Conservation (phyloP, 805 yeast genomes). For the Starmerella ratchasimensis region DNA sequence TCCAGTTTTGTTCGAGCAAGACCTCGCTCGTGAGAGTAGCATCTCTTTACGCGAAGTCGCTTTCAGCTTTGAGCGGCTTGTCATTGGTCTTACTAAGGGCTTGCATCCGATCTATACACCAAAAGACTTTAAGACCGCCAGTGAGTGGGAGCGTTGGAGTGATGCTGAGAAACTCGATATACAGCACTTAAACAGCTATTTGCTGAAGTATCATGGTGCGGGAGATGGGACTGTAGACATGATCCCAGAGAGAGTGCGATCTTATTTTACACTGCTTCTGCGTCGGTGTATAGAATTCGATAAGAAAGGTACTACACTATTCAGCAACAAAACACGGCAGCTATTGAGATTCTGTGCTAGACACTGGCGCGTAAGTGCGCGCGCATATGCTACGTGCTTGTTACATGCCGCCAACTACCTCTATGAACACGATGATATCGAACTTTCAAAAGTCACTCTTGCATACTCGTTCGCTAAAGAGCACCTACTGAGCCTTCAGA, state of each 20-base stretch:
- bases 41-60: background rate
- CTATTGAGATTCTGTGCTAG: conserved; percentile 9
- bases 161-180: conserved; percentile 23
- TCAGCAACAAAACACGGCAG: conserved; percentile 4
- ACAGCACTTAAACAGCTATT: conserved; percentile 12
- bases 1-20: conserved; percentile 28
- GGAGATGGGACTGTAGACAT: conserved; percentile 3
- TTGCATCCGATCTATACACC: conserved; percentile 24
- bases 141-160: conserved; percentile 32
- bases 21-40: conserved; percentile 4
- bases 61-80: conserved; percentile 2
- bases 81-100: conserved; percentile 22
- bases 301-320: conserved; percentile 9
- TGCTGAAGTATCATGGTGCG: background rate
- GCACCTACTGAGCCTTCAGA: conserved; percentile 24
- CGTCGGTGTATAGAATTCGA: conserved; percentile 31
- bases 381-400: conserved; percentile 6
- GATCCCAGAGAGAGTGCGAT: conserved; percentile 32
- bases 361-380: conserved; percentile 12
- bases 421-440: conserved; percentile 1
- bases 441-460: conserved; percentile 1
- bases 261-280: conserved; percentile 31
- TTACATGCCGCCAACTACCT: conserved; percentile 5
- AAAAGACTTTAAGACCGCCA: conserved; percentile 30
- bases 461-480: too few relatives aligned